phyloP scores from a whole-genome alignment of 2,329 filamentous ascomycete species.

The Clarireedia paspali region DNA sequence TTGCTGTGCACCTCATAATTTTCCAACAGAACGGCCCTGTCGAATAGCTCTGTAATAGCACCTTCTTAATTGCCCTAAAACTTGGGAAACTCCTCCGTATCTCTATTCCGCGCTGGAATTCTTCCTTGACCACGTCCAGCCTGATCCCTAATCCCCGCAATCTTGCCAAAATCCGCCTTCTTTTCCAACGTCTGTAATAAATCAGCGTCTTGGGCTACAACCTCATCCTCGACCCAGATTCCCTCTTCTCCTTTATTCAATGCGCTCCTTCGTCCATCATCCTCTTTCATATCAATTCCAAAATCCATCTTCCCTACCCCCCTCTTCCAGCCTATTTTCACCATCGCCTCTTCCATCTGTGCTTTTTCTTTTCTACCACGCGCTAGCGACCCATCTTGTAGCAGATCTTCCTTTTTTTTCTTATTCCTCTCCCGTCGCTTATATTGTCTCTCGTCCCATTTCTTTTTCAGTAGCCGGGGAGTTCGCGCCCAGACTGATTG shows the following conservation, averaged over 20 bases:
- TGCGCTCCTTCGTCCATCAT: neutral
- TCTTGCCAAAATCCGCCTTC: neutral
- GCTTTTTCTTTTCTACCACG: neutral
- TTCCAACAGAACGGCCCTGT: no score
- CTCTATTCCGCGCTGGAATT: neutral
- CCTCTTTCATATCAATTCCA: neutral
- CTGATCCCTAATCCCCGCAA: neutral
- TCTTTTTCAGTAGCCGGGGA: neutral
- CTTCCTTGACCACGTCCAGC: neutral
- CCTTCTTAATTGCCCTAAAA: neutral
- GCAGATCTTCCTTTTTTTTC: neutral
- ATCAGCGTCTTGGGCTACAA: neutral
- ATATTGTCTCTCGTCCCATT: neutral
- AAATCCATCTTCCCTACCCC: conserved; percentile 5
- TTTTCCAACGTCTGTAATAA: neutral
- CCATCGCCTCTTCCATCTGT: conserved; percentile 2
- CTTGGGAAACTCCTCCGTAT: conserved; percentile 2
- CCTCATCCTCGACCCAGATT: conserved; percentile 5
- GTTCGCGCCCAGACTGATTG: neutral
- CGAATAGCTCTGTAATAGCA: no score
- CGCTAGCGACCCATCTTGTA: neutral
- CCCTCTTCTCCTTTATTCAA: neutral
- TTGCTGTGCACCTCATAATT: neutral
- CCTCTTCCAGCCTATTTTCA: conserved; percentile 3
- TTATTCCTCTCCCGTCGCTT: neutral